Evolutionary conservation across 345 rosid genomes (phyloP).

Genomic region (Triadica sebifera): DNA sequence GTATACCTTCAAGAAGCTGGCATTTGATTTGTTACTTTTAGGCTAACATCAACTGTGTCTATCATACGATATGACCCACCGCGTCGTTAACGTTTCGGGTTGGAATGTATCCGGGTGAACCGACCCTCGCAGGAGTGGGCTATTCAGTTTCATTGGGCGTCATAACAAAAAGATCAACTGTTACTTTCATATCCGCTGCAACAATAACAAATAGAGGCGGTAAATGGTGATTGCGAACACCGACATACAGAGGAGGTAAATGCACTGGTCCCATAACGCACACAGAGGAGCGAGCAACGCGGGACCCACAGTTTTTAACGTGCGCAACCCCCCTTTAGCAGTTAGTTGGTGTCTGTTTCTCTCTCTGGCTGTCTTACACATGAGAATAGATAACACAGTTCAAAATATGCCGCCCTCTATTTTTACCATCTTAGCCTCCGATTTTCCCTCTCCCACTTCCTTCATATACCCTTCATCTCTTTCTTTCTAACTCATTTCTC

Average conservation of each 20-base stretch:
- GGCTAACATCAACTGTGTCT: no score
- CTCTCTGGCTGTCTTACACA: conserved; percentile 10
- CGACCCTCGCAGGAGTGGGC: no score
- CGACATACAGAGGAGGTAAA: not conserved
- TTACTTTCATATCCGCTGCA: not conserved
- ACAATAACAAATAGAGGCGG: not conserved
- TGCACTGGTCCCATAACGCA: not conserved
- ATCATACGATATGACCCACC: no score
- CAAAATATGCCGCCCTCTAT: conserved; percentile 29
- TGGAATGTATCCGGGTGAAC: no score
- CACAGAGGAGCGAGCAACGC: not conserved
- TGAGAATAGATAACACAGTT: conserved; percentile 15
- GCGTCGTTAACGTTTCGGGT: no score
- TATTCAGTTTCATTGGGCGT: not conserved
- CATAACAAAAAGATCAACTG: not conserved
- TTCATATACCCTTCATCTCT: not conserved
- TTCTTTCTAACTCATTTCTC: not conserved
- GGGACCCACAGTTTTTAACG: conserved; percentile 20
- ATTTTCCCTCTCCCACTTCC: conserved; percentile 8
- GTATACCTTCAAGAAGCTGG: no score
- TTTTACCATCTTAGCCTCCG: conserved; percentile 17
- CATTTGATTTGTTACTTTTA: no score
- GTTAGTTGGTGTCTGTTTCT: conserved; percentile 7
- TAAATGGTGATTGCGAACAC: not conserved
- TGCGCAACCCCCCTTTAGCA: conserved; percentile 23